Conservation (phyloP, 331 rosid species). For the Acacia pycnantha region DNA sequence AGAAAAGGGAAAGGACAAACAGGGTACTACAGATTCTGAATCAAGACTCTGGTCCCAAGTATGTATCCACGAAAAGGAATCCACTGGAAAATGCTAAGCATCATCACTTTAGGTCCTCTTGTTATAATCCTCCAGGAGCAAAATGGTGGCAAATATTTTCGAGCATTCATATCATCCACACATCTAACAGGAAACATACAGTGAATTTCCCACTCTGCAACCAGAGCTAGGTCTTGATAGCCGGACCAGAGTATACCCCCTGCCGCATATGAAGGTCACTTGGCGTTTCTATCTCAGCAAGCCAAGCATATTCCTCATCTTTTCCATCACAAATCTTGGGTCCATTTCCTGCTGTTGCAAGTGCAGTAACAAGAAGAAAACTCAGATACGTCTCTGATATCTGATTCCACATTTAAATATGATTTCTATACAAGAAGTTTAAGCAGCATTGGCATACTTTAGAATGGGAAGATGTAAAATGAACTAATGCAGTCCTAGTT, state of each 20-base stretch:
- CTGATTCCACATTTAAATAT: neutral
- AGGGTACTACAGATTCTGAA: neutral
- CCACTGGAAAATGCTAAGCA: neutral
- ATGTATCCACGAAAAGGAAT: slow-evolving; percentile 7
- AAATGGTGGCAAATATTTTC: slow-evolving; percentile 6
- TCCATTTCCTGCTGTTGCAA: slow-evolving; percentile 56
- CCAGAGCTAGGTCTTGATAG: slow-evolving; percentile 52
- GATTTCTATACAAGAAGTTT: neutral
- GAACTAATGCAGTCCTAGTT: neutral
- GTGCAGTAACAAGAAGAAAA: slow-evolving; percentile 25
- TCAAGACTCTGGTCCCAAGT: neutral
- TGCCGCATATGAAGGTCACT: slow-evolving; percentile 69
- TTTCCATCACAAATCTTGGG: slow-evolving; percentile 36
- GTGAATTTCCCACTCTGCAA: neutral
- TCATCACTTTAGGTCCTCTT: slow-evolving; percentile 23
- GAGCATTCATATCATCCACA: slow-evolving; percentile 3
- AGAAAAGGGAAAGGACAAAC: neutral
- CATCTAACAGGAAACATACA: slow-evolving; percentile 7
- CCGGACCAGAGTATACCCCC: slow-evolving; percentile 78
- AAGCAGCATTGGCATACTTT: neutral
- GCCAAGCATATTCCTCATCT: slow-evolving; percentile 91
- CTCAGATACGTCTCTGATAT: slow-evolving; percentile 3
- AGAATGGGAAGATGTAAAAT: neutral
- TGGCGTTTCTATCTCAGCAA: slow-evolving; percentile 68
- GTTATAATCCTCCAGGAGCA: neutral